A percentile compares a stretch with the other conserved stretches of the same genome.
Conservation (phyloP, 2,329 filamentous ascomycete genomes). For the Colletotrichum tropicicola region DNA sequence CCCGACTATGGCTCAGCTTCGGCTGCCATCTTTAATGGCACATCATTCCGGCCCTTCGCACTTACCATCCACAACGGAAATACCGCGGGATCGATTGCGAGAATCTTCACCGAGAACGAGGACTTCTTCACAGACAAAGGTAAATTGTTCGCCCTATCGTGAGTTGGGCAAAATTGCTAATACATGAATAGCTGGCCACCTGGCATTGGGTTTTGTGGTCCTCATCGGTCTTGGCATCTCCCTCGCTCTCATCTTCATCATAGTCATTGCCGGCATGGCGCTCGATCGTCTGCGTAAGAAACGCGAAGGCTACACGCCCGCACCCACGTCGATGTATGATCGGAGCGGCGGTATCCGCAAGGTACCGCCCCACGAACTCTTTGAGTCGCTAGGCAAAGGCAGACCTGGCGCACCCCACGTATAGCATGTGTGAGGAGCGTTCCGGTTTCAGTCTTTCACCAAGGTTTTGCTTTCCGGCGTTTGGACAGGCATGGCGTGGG, state of each 20-base stretch:
- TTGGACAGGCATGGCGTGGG: constrained; percentile 41
- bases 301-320: constrained; percentile 83
- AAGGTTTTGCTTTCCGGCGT: constrained; percentile 41
- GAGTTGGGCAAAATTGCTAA: constrained; percentile 33
- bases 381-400: constrained; percentile 61
- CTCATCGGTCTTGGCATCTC: constrained; percentile 84
- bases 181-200: constrained; percentile 54
- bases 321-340: constrained; percentile 73
- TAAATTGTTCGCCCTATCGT: constrained; percentile 51
- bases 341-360: constrained; percentile 65
- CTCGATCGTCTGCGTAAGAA: constrained; percentile 80
- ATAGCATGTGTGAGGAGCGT: constrained; percentile 41
- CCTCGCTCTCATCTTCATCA: constrained; percentile 78
- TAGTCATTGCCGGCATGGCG: constrained; percentile 79
- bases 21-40: constrained; percentile 89
- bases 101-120: constrained; percentile 83
- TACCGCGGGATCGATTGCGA: constrained; percentile 77
- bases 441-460: constrained; percentile 7
- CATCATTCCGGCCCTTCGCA: constrained; percentile 78
- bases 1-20: constrained; percentile 82
- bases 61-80: constrained; percentile 76
- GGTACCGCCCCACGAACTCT: constrained; percentile 68
- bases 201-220: constrained; percentile 81
- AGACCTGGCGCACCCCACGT: constrained; percentile 60
- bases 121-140: constrained; percentile 75